Base-by-base conservation (phyloP, 768 basidiomycete genomes). In the Leucocoprinus leucothites region DNA sequence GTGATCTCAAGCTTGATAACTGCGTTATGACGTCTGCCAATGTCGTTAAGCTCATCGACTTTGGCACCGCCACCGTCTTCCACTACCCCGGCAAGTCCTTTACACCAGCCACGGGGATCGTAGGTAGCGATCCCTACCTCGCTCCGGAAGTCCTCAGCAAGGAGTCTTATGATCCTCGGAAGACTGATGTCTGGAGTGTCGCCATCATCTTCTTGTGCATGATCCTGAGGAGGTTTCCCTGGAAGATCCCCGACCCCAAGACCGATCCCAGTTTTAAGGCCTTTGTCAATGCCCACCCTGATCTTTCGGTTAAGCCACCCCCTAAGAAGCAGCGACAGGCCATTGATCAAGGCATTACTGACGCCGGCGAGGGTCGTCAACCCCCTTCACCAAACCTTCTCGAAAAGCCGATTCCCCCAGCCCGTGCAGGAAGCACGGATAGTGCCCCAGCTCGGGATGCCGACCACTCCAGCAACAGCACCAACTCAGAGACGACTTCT, bases 201-300 rank as follows among this genome's bases (percentile, higher is more conserved):
- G 97, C 92, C 51, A 93, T 99, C 70, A 99, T 99, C 65, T 98
- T 99, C 77, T 84, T 98, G 78, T 99, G 97, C 77, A 99, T 99
- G 97, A 78, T 97, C 60, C 82, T 99, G 31, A 82, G 96, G 51
- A 83, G 97, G 49, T 99, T 99, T 78, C 97, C 97, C 3, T 99
- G 97, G 97, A 98, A 94, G 71, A 89, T 98, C 54, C 96, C 97
- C 9, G 97, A 99, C 67, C 78, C 86, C 64, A 96, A 96, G 80
- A 85, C 85, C 16, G 97, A 98, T 68, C 82, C 89, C 53, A 90
- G 86, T 65, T 99, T 93, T 77, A 83, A 86, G 57, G 86, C 93
- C 7, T 99, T 97, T 65, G 87, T 98, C 60, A 81, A 88, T 61
- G 89, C 94, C 31, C 95, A 99, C 69, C 94, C 95, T 22, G 94